Base-by-base conservation (phyloP, 768 basidiomycete species). In the Antrodiella citrinella region DNA sequence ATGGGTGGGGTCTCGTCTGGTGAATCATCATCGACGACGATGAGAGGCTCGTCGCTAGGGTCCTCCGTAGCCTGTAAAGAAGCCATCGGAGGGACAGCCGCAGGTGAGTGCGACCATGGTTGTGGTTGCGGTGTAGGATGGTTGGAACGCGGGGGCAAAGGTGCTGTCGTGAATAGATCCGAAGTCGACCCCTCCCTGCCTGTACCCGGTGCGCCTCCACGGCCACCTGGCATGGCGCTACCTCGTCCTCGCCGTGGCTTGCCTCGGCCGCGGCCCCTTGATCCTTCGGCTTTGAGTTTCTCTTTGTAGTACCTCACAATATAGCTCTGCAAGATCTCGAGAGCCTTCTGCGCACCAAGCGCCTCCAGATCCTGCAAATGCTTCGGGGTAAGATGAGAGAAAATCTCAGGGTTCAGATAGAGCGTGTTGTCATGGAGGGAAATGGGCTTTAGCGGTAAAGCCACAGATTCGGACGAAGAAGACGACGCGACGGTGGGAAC, bases 271-370 rank as follows among this genome's bases (percentile, higher is more conserved):
- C 63, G 54, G 11, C 60, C 63, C 13, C 65, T 50, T 21, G 72
- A 35, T 42, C 62, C 60, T 59, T 75, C 67, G 50, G 72, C 65
- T 65, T 70, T 65, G 56, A 81, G 77, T 55, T 72, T 73, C 64
- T 91, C 87, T 67, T 93, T 94, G 61, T 92, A 67, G 53, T 83
- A 87, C 48, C 85, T 78, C 40, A 91, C 87, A 63, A 94, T 89
- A 59, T 92, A 86, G 2, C 78, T 81, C 54, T 91, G 91, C 50
- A 95, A 69, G 19, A 91, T 82, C 56, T 80, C 78, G 47, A 95
- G 67, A 4, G 92, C 91, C 56, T 85, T 82, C 62, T 84, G 79
- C 0, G 90, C 87, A 2, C 90, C 90, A 64, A 92, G 78, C 47
- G 76, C 75, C 65, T 92, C 86, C 22, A 94, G 69, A 42, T 86